Conservation (phyloP, 352 stramenopile species). For the Phytophthora citrophthora region DNA sequence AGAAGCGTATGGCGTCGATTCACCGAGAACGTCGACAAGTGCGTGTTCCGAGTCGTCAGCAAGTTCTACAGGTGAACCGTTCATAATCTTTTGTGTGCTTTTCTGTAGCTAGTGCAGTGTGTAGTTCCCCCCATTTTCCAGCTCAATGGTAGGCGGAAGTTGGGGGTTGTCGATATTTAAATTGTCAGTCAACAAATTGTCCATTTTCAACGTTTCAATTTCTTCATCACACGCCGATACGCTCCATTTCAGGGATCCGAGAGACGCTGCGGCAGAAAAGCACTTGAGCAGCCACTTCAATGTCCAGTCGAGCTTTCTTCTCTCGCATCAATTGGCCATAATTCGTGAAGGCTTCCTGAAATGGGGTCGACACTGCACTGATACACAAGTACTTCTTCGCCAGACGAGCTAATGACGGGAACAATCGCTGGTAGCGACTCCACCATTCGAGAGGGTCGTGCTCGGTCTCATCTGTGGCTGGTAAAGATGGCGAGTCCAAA, state of each 20-base stretch:
- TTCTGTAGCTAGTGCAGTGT: background rate
- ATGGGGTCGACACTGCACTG: conserved; percentile 74
- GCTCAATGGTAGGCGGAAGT: conserved; percentile 17
- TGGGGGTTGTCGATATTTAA: conserved; percentile 19
- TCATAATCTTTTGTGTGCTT: background rate
- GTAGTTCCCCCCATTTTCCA: background rate
- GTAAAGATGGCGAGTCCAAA: conserved; percentile 68
- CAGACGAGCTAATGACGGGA: conserved; percentile 70
- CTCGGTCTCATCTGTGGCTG: conserved; percentile 69
- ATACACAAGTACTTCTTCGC: conserved; percentile 83
- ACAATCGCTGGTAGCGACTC: conserved; percentile 75
- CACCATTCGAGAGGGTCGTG: conserved; percentile 87
- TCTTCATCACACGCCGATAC: conserved; percentile 58
- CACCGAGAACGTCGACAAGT: conserved; percentile 35
- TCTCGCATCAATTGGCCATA: conserved; percentile 80
- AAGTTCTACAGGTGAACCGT: conserved; percentile 41
- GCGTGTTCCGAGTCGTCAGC: conserved; percentile 33
- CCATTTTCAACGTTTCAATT: background rate
- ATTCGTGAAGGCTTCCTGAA: conserved; percentile 82
- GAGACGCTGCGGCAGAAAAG: conserved; percentile 83
- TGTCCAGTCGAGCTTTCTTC: conserved; percentile 79
- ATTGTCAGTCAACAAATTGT: background rate
- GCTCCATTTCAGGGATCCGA: conserved; percentile 84
- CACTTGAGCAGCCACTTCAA: conserved; percentile 79
- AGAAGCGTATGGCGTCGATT: conserved; percentile 33